A percentile compares a stretch with the other conserved stretches of the same genome.
Evolutionary conservation across 768 basidiomycete species (phyloP).

Genomic region (Gloeostereum incarnatum): DNA sequence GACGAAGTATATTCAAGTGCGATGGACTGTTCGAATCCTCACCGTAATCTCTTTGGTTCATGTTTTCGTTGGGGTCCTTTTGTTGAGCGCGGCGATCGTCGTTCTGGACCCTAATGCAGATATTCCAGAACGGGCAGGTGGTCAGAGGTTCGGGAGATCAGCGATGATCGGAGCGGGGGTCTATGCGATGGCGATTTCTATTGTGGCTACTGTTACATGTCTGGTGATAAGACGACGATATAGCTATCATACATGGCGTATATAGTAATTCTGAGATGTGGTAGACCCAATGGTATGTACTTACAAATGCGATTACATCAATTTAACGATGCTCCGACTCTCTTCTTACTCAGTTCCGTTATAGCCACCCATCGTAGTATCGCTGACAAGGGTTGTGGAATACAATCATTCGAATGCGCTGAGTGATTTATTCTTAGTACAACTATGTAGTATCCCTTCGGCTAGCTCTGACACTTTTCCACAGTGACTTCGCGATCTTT

Average conservation of each 20-base stretch:
- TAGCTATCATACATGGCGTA: not conserved
- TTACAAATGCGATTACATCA: too few relatives aligned
- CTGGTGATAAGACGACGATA: slow-evolving; percentile 3
- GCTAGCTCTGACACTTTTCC: too few relatives aligned
- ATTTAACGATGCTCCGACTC: too few relatives aligned
- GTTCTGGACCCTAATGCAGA: slow-evolving; percentile 9
- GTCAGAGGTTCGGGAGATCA: not conserved
- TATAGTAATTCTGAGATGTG: too few relatives aligned
- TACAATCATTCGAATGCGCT: too few relatives aligned
- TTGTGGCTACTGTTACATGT: not conserved
- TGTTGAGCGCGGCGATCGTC: slow-evolving; percentile 10
- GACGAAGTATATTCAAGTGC: slow-evolving; percentile 3
- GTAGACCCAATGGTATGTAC: too few relatives aligned
- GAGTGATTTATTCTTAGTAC: too few relatives aligned
- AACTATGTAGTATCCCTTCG: too few relatives aligned
- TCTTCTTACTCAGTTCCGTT: too few relatives aligned
- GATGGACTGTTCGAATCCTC: slow-evolving; percentile 12
- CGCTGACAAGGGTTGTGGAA: too few relatives aligned
- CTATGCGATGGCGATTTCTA: slow-evolving; percentile 5
- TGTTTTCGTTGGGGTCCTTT: slow-evolving; percentile 11
- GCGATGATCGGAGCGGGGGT: slow-evolving; percentile 2
- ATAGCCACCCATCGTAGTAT: too few relatives aligned
- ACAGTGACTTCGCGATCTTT: too few relatives aligned
- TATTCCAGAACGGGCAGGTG: not conserved
- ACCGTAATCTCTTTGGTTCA: slow-evolving; percentile 9